Conservation (phyloP, 2,329 filamentous ascomycete genomes). For the Cladosporium sp. region DNA sequence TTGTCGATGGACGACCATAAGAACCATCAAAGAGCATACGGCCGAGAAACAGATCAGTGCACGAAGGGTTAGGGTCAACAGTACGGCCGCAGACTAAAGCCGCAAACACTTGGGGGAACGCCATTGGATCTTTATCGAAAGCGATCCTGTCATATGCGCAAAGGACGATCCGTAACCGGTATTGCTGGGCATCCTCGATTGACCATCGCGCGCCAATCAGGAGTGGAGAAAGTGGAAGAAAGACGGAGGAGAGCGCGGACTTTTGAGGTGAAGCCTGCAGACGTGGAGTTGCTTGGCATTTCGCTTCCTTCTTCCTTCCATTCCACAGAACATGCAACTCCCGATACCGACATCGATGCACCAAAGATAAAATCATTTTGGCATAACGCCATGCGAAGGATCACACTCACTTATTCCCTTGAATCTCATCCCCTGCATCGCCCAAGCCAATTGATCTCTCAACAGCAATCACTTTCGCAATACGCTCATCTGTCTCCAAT, state of each 20-base stretch:
- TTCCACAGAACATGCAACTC: background rate
- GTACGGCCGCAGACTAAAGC: background rate
- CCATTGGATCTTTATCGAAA: background rate
- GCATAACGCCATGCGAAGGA: too few relatives aligned
- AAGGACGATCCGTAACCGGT: too few relatives aligned
- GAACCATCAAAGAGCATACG: background rate
- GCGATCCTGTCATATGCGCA: too few relatives aligned
- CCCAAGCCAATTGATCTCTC: background rate
- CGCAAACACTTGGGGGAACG: background rate
- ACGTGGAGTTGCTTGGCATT: background rate
- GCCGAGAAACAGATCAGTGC: background rate
- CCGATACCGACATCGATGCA: too few relatives aligned
- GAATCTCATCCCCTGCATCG: background rate
- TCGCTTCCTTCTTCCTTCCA: background rate
- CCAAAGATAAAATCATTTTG: too few relatives aligned
- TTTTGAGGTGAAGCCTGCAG: background rate
- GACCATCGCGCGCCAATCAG: background rate
- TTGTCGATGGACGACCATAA: background rate
- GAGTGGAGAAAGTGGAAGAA: background rate
- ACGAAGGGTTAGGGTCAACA: background rate
- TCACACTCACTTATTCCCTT: too few relatives aligned
- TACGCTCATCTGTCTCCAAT: background rate
- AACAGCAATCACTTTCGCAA: background rate
- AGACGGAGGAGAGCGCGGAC: background rate
- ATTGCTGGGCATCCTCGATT: background rate